A percentile compares a stretch with the other conserved stretches of the same genome.
These are phyloP conservation scores for Metschnikowia santaceciliae DNA, from an alignment of 805 yeast genomes.

Conservation along the genomic window DNA sequence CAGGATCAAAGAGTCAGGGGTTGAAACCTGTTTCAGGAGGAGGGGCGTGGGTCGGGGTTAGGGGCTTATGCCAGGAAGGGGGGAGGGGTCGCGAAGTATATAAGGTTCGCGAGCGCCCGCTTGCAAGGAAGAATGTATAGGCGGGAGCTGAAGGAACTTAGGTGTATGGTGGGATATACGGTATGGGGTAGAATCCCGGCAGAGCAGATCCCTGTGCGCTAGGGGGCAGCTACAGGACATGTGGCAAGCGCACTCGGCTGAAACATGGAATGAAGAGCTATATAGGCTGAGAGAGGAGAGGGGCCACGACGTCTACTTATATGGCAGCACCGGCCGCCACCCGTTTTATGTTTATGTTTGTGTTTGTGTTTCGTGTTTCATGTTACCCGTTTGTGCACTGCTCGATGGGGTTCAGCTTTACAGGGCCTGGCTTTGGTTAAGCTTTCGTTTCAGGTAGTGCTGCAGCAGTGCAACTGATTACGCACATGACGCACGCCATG, in stretches of 20 bases:
- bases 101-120: neutral
- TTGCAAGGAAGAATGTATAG: neutral
- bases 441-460: neutral
- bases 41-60: neutral
- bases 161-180: neutral
- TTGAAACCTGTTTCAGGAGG: neutral
- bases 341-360: too few species aligned
- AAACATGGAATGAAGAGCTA: neutral
- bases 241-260: constrained; percentile 1
- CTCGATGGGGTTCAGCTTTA: neutral
- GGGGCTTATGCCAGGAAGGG: neutral
- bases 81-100: neutral
- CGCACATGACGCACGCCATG: constrained; percentile 1
- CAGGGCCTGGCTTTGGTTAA: neutral
- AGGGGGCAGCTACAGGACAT: constrained; percentile 5
- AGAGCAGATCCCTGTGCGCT: constrained; percentile 3
- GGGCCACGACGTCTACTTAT: too few species aligned
- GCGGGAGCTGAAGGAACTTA: neutral
- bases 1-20: neutral
- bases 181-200: neutral
- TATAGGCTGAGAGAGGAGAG: neutral
- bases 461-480: neutral
- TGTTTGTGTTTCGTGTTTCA: too few species aligned
- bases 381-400: neutral
- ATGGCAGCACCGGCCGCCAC: too few species aligned